Conservation (phyloP, 768 basidiomycete genomes). For the Megacollybia marginata region DNA sequence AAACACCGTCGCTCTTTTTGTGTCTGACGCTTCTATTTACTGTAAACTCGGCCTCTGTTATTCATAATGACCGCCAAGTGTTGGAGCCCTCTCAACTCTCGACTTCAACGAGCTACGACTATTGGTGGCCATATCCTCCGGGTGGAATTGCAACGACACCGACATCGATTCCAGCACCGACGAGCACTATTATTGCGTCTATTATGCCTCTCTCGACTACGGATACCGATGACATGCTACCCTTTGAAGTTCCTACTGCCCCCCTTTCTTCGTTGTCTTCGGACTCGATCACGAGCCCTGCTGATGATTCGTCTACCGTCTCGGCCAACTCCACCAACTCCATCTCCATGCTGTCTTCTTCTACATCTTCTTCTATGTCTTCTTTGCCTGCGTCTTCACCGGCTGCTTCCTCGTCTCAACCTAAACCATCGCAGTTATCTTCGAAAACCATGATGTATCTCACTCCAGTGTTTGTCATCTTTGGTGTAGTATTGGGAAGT, state of each 20-base stretch:
- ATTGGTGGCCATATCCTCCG: constrained; percentile 32
- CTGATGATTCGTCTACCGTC: background rate
- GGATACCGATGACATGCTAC: background rate
- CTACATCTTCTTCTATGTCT: constrained; percentile 1
- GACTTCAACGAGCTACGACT: background rate
- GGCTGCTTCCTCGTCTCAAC: constrained; percentile 6
- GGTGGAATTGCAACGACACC: constrained; percentile 12
- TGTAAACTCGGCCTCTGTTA: too few species aligned
- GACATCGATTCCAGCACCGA: background rate
- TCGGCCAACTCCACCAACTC: background rate
- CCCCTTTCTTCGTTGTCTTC: constrained; percentile 3
- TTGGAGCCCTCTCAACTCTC: background rate
- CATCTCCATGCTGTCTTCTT: constrained; percentile 7
- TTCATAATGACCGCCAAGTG: too few species aligned
- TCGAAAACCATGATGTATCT: constrained; percentile 7
- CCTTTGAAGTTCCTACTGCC: background rate
- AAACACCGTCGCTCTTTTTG: too few species aligned
- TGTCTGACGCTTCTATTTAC: too few species aligned
- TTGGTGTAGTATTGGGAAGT: constrained; percentile 11
- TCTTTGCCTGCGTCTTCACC: constrained; percentile 1
- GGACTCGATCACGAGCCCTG: constrained; percentile 1
- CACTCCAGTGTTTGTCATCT: constrained; percentile 8
- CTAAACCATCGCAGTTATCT: constrained; percentile 16
- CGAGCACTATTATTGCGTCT: background rate
- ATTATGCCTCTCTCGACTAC: background rate